Percentiles rank a stretch among this genome's conserved stretches.
Evolutionary conservation across 176 grass and related monocot species (phyloP).

Genomic region (Oryza nivara): DNA sequence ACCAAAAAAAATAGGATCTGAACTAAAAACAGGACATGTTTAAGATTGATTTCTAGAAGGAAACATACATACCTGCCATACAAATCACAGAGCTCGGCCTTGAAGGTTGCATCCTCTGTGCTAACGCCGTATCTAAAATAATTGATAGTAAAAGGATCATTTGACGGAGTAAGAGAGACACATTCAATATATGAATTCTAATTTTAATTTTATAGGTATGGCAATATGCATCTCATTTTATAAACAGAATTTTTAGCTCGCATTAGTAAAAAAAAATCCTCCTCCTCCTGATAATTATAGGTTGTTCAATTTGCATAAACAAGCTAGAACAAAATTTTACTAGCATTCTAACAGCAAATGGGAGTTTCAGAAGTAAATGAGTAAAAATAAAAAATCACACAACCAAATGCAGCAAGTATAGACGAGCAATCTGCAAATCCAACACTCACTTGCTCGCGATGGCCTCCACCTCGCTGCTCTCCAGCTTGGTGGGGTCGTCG

Average conservation of each 20-base stretch:
- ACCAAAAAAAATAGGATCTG: no score
- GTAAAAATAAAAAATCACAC: no score
- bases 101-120: constrained; percentile 82
- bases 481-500: constrained; percentile 70
- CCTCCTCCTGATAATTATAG: background rate
- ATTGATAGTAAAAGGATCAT: constrained; percentile 26
- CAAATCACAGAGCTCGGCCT: constrained; percentile 83
- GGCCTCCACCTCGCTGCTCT: constrained; percentile 65
- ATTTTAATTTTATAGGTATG: background rate
- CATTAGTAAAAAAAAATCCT: background rate
- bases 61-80: constrained; percentile 56
- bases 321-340: background rate
- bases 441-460: constrained; percentile 69
- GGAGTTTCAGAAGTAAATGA: no score
- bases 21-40: background rate
- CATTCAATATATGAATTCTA: background rate
- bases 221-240: background rate
- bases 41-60: constrained; percentile 1
- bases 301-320: background rate
- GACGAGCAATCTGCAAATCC: background rate
- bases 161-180: background rate
- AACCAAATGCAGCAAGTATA: background rate
- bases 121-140: constrained; percentile 77
- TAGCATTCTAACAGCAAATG: background rate
- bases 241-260: background rate